Evolutionary conservation across 2,329 filamentous ascomycete genomes (phyloP).

Genomic region (Cladophialophora chaetospira): DNA sequence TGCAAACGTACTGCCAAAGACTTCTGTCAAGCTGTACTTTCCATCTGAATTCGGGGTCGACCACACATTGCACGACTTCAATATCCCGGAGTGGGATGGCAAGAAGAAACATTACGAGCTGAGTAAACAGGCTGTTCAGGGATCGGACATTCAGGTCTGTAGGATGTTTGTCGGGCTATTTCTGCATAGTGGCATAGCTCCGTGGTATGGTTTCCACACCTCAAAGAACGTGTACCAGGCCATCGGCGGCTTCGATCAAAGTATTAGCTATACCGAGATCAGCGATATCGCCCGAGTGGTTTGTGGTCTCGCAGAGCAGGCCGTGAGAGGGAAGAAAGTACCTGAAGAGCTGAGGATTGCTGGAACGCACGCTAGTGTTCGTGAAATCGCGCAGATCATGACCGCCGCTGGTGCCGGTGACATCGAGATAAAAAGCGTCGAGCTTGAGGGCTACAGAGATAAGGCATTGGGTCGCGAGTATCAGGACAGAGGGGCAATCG

Average conservation of each 20-base stretch:
- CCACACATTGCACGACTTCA: slow-evolving; percentile 42
- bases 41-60: slow-evolving; percentile 44
- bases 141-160: slow-evolving; percentile 33
- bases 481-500: slow-evolving; percentile 31
- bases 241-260: slow-evolving; percentile 34
- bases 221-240: slow-evolving; percentile 36
- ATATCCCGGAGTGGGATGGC: slow-evolving; percentile 39
- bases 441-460: slow-evolving; percentile 34
- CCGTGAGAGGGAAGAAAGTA: slow-evolving; percentile 24
- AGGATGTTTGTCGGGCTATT: slow-evolving; percentile 40
- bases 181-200: slow-evolving; percentile 40
- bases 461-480: slow-evolving; percentile 28
- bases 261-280: slow-evolving; percentile 39
- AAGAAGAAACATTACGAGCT: slow-evolving; percentile 38
- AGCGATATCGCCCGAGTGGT: slow-evolving; percentile 38
- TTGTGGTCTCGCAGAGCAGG: slow-evolving; percentile 20
- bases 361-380: slow-evolving; percentile 35
- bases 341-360: slow-evolving; percentile 36
- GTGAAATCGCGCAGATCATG: slow-evolving; percentile 36
- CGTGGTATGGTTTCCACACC: slow-evolving; percentile 40
- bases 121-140: slow-evolving; percentile 20
- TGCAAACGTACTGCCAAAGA: slow-evolving; percentile 31
- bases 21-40: slow-evolving; percentile 39
- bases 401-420: slow-evolving; percentile 31
- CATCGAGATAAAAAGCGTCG: slow-evolving; percentile 33